Evolutionary conservation across 257 asterid species (phyloP), one percentile per base, ranked within the genome.

Genomic region (Solanum sitiens): DNA sequence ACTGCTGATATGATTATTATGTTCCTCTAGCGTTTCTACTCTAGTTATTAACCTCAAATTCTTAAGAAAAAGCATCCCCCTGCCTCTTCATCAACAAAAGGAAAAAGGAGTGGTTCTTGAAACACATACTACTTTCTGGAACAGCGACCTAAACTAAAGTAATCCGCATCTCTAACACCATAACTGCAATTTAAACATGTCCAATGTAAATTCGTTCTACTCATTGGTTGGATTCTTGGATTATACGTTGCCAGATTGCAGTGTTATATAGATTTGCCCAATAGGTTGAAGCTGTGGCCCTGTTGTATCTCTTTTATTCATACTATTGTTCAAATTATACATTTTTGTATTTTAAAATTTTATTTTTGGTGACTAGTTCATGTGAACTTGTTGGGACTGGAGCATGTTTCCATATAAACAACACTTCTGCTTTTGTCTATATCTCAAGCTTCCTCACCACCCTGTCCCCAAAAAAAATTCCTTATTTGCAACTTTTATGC

Each of bases 401-500:
- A 79, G 85, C 12, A 82, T 82, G 70, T 82, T 80, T 82, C 70
- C 86, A 20, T 50, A 18, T 11, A 82, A 82, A 47, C 9, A 16
- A 30, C 7, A 50, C 3, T 82, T 50, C 20, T 82, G 70, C 85
- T 82, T 82, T 47, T 82, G 6, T 79, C 56, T 44, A n/a, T 77
- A 16, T 77, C 63, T 77, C 83, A 6, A 53, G 0, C 83, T 76
- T 76, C 39, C 61, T 42, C 65, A 77, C 63, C 61, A 15, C 23
- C 25, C n/a, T 30, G 16, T 47, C 27, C 27, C 65, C 85, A 80
- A 56, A 30, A 15, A n/a, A 15, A 1, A 39, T 83, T 71, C 88
- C 61, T 92, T 67, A 65, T 63, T 35, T 84, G 85, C 70, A 82
- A 88, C 47, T 90, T 71, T 79, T 27, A 85, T 90, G 32, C 91